Evolutionary conservation across 805 yeast genomes (phyloP), one percentile per base, ranked within the genome.

Genomic region (Lipomyces yamanashiensis): DNA sequence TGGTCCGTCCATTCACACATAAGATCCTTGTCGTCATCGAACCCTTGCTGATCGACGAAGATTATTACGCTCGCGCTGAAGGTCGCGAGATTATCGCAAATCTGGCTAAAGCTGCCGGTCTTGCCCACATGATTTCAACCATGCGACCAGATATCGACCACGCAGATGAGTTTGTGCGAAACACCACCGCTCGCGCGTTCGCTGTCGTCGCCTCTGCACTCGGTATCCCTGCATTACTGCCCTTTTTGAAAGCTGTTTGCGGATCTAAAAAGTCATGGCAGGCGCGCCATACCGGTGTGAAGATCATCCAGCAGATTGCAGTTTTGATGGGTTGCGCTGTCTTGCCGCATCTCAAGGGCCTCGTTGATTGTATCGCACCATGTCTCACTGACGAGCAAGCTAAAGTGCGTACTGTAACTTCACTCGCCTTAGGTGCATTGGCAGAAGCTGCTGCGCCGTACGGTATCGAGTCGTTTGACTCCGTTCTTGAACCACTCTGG

Each of bases 401-500:
- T 12, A 85, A 83, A 50, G 88, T 92, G 0, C 79, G 96, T 61
- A 82, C 84, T 1, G 81, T 86, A 12, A 81, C 96, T 0, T 96
- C 96, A 0, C 77, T 81, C 41, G 86, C 97, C 0, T 71, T 92
- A 1, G 78, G 92, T 0, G 82, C 87, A 1, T 75, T 93, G 40
- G 98, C 98, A 0, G 92, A 89, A 55, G 86, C 90, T 7, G 84
- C 91, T 3, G 80, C 84, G 23, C 98, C 98, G 0, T 90, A 88
- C 75, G 99, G 98, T 52, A 88, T 90, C 60, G 97, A 90, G 70
- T 85, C 93, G 0, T 92, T 93, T 73, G 96, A 92, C 70, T 76
- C 77, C 0, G 80, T 87, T 0, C 72, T 93, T 41, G 93, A 89
- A 60, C 89, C 91, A 0, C 76, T 90, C 6, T 92, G 97, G 96